Base-by-base conservation (phyloP, 176 grass and related monocot genomes). In the Melocanna baccifera region DNA sequence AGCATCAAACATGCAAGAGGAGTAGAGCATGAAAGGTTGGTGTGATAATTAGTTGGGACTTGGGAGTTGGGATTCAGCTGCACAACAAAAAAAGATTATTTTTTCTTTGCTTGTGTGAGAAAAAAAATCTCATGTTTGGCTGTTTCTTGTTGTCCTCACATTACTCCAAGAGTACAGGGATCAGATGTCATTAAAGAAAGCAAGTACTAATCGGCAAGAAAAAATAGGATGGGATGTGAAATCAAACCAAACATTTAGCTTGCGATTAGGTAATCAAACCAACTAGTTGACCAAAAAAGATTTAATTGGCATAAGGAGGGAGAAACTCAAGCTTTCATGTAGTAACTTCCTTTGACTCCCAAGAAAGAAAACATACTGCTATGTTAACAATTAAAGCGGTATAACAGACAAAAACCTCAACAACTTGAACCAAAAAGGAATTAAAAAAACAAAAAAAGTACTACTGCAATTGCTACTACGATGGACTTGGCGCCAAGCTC, bases 121-220 rank as follows among this genome's bases (percentile, higher is more conserved):
- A 7, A 55, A 18, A 15, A 51, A 43, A 67, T 47, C 46, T 39
- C 15, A 9, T 37, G 1, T 90, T 90, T 90, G 89, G 81, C 50
- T 7, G 67, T 25, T 90, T 83, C 67, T 79, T 75, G 28, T 79
- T 87, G 79, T 90, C 88, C 80, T 78, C 71, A 16, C 40, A 11
- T 79, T 34, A 58, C 36, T 78, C 84, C 58, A 67, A 22, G 13
- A 76, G 83, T 86, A 76, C 70, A 71, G 67, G 53, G 16, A 75
- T 71, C 72, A 64, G 32, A 75, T 28, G 66, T 28, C 73, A 89
- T 84, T 77, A 82, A 73, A 90, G 37, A 61, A 72, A 78, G 57
- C 41, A 40, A 32, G 37, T 46, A 61, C 50, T 9, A 47, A 59
- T 63, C 23, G 28, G 28, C 9, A 7, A 37, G 53, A 40, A 20